A percentile compares a stretch with the other conserved stretches of the same genome.
These are phyloP conservation scores for Meredithiella fracta DNA, from an alignment of 2,329 filamentous ascomycete species.

Conservation along the genomic window DNA sequence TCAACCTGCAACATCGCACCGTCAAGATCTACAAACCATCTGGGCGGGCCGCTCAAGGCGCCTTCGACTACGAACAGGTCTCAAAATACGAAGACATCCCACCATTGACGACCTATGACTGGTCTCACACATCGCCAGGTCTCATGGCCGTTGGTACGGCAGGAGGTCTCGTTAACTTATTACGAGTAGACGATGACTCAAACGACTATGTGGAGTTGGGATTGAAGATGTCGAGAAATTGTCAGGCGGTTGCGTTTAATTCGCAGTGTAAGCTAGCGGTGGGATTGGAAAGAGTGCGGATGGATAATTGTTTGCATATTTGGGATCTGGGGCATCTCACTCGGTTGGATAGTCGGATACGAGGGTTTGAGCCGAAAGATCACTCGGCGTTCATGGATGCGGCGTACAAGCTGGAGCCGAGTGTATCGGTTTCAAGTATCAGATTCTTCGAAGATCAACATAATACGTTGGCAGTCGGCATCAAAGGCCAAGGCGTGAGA, in stretches of 20 bases:
- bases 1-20: conserved; percentile 46
- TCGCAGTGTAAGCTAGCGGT: conserved; percentile 56
- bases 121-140: conserved; percentile 44
- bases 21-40: conserved; percentile 48
- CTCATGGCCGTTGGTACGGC: conserved; percentile 61
- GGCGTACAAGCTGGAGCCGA: conserved; percentile 42
- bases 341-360: conserved; percentile 28
- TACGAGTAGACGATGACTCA: conserved; percentile 55
- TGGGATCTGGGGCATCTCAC: conserved; percentile 57
- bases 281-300: conserved; percentile 63
- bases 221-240: conserved; percentile 59
- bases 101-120: conserved; percentile 48
- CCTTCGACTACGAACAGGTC: conserved; percentile 40
- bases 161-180: conserved; percentile 57
- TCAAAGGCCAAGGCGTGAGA: conserved; percentile 57
- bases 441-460: conserved; percentile 68
- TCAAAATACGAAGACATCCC: conserved; percentile 47
- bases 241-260: conserved; percentile 69
- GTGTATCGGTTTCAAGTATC: conserved; percentile 64
- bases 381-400: conserved; percentile 33
- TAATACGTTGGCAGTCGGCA: conserved; percentile 57
- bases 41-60: conserved; percentile 38
- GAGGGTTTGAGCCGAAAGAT: conserved; percentile 27
- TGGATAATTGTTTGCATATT: conserved; percentile 67
- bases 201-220: conserved; percentile 49